Conservation (phyloP, 2,329 filamentous ascomycete species). For the Neofusicoccum laricinum region DNA sequence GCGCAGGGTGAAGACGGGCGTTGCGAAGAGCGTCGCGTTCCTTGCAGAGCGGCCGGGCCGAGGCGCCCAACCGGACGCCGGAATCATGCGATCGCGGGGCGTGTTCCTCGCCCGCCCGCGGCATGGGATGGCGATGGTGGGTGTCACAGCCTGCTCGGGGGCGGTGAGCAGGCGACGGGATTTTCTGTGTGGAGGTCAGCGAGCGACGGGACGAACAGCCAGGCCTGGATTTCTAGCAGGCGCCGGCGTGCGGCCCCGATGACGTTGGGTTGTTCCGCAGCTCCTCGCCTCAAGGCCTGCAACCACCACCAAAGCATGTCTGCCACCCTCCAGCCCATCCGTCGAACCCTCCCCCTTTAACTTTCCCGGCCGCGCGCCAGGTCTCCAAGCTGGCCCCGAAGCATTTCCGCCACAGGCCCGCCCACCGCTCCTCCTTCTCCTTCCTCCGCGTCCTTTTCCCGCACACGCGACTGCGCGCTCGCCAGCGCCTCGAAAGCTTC, state of each 20-base stretch:
- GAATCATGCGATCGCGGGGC: neutral
- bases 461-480: slow-evolving; percentile 63
- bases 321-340: neutral
- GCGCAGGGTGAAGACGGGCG: neutral
- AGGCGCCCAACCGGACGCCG: neutral
- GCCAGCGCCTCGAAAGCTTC: slow-evolving; percentile 65
- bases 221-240: neutral
- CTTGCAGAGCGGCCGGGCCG: neutral
- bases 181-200: neutral
- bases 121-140: neutral
- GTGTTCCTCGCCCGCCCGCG: neutral
- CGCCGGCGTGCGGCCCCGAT: neutral
- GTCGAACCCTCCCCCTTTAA: neutral
- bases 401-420: slow-evolving; percentile 30
- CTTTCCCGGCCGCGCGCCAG: neutral
- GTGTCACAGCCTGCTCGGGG: neutral
- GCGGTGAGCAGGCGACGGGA: neutral
- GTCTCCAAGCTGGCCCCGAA: slow-evolving; percentile 23
- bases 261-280: slow-evolving; percentile 4
- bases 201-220: neutral
- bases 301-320: neutral
- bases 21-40: neutral
- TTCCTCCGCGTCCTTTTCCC: slow-evolving; percentile 66
- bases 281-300: slow-evolving; percentile 8
- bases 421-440: slow-evolving; percentile 29